A percentile compares a stretch with the other conserved stretches of the same genome.
Conservation (phyloP, 805 yeast genomes). For the Nakazawaea ishiwadae region DNA sequence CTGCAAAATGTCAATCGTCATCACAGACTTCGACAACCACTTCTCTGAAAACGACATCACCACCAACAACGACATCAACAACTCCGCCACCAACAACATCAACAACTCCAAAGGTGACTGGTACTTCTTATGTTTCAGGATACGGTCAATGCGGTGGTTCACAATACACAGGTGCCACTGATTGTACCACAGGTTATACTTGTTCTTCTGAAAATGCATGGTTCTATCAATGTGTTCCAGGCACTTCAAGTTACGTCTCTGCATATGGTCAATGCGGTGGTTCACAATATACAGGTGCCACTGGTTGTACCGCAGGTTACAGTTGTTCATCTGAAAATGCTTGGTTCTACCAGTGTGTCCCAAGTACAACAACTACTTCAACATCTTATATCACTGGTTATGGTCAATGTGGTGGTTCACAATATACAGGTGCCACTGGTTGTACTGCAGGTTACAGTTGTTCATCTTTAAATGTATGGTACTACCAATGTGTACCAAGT, state of each 20-base stretch:
- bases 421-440: too few species aligned
- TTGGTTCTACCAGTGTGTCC: background rate
- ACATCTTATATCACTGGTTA: background rate
- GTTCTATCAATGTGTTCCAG: background rate
- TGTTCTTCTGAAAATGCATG: background rate
- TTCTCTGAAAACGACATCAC: background rate
- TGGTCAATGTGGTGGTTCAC: constrained; percentile 2
- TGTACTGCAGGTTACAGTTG: too few species aligned
- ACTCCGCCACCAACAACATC: background rate
- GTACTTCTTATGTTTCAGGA: too few species aligned
- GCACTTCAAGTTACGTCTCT: too few species aligned
- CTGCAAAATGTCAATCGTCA: too few species aligned
- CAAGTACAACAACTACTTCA: background rate
- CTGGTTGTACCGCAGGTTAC: too few species aligned
- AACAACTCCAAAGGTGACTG: background rate
- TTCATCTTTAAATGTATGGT: background rate
- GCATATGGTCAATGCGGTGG: background rate
- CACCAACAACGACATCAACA: background rate
- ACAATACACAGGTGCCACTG: too few species aligned
- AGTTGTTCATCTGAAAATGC: background rate
- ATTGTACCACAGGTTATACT: too few species aligned
- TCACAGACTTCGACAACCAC: too few species aligned
- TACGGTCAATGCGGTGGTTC: background rate
- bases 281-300: too few species aligned
- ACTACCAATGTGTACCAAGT: background rate